Percentiles rank a stretch among this genome's conserved stretches.
These are phyloP conservation scores for Anthracocystis walkeri DNA, from an alignment of 1,284 basidiomycete species.

Conservation along the genomic window DNA sequence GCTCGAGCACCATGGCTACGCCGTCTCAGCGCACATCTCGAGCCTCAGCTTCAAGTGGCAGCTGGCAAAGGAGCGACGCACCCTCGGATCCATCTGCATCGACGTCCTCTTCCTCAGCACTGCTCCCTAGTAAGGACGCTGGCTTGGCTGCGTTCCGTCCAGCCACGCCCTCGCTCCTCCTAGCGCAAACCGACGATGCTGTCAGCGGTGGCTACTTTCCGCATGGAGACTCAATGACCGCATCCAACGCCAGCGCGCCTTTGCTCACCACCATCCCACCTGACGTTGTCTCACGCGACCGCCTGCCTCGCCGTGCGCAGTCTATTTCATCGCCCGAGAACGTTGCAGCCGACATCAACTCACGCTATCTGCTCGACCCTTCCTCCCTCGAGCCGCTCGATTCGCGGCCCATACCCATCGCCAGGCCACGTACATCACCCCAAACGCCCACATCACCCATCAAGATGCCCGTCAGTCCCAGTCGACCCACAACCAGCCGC, in stretches of 20 bases:
- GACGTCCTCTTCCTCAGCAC: conserved; percentile 1
- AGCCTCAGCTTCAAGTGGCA: conserved; percentile 6
- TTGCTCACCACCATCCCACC: conserved; percentile 8
- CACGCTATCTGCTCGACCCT: conserved; percentile 26
- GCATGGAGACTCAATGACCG: background rate
- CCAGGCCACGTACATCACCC: conserved; percentile 11
- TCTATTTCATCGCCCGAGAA: conserved; percentile 44
- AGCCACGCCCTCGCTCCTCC: conserved; percentile 40
- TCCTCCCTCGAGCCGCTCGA: conserved; percentile 41
- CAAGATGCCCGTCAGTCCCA: conserved; percentile 10
- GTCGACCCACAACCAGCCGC: conserved; percentile 1
- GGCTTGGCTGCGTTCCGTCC: conserved; percentile 19
- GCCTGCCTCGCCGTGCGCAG: conserved; percentile 34
- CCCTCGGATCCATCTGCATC: background rate
- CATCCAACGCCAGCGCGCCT: conserved; percentile 23
- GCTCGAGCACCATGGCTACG: conserved; percentile 23
- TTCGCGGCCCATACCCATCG: conserved; percentile 38
- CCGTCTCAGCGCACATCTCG: conserved; percentile 15
- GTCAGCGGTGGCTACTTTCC: conserved; percentile 20
- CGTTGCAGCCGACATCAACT: conserved; percentile 30
- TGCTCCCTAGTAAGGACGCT: conserved; percentile 10
- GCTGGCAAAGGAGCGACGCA: conserved; percentile 5
- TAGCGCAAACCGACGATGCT: conserved; percentile 20
- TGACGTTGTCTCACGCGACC: background rate
- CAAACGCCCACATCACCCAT: conserved; percentile 12